phyloP scores from a whole-genome alignment of 2,329 filamentous ascomycete species.

The Fusarium sp. region DNA sequence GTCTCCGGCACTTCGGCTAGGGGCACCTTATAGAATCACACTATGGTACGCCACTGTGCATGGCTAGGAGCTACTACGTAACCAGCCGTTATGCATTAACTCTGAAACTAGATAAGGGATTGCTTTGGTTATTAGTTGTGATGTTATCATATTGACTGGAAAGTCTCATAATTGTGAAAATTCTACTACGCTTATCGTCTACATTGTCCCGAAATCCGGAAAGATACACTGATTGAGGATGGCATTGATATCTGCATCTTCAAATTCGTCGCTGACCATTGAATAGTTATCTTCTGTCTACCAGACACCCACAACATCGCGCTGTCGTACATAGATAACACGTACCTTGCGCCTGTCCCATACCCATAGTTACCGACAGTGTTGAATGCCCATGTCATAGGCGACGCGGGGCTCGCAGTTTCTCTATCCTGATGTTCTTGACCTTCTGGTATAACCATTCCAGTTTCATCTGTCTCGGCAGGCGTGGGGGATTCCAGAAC shows the following conservation, averaged over 20 bases:
- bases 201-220: background rate
- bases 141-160: background rate
- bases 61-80: too few relatives aligned
- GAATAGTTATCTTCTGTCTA: background rate
- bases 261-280: background rate
- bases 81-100: too few relatives aligned
- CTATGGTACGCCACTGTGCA: too few relatives aligned
- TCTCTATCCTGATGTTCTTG: background rate
- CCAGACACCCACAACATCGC: too few relatives aligned
- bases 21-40: too few relatives aligned
- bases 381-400: background rate
- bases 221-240: background rate
- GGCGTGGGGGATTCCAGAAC: background rate
- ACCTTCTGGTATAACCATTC: background rate
- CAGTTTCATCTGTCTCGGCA: background rate
- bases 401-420: background rate
- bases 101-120: too few relatives aligned
- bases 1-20: too few relatives aligned
- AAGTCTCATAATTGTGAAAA: background rate
- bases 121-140: too few relatives aligned
- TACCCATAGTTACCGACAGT: background rate
- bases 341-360: background rate
- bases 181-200: background rate
- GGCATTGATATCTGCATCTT: background rate
- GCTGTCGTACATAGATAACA: background rate